A percentile compares a stretch with the other conserved stretches of the same genome.
Conservation (phyloP, 257 asterid genomes). For the Penstemon barbatus region DNA sequence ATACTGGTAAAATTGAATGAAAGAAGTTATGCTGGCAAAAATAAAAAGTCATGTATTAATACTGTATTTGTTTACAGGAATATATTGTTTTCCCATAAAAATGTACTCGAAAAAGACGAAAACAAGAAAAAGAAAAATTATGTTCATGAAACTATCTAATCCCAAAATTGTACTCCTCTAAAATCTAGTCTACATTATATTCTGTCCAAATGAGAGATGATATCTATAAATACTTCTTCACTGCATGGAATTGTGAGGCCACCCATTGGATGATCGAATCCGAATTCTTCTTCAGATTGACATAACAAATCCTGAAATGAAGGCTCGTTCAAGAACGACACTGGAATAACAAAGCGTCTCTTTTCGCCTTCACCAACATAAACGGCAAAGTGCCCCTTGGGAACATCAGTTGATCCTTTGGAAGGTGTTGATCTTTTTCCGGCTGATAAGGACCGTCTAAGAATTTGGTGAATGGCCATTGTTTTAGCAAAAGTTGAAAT, state of each 20-base stretch:
- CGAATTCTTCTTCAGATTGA: constrained; percentile 47
- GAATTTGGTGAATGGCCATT: constrained; percentile 47
- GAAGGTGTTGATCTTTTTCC: constrained; percentile 22
- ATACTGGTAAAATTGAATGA: too few relatives aligned
- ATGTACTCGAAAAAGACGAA: too few relatives aligned
- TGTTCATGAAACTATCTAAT: too few relatives aligned
- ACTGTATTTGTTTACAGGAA: too few relatives aligned
- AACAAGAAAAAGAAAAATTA: too few relatives aligned
- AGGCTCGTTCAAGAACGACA: constrained; percentile 47
- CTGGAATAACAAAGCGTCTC: constrained; percentile 46
- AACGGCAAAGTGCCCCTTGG: constrained; percentile 59
- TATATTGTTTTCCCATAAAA: too few relatives aligned
- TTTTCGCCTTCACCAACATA: constrained; percentile 54
- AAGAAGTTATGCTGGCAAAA: too few relatives aligned
- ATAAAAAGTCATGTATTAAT: too few relatives aligned
- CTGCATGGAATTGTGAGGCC: constrained; percentile 56
- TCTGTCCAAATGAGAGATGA: too few relatives aligned
- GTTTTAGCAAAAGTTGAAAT: not conserved
- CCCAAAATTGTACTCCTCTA: too few relatives aligned
- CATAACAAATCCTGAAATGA: constrained; percentile 43
- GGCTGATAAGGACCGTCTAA: constrained; percentile 35
- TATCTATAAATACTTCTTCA: constrained; percentile 4
- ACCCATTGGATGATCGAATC: constrained; percentile 58
- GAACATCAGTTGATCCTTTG: constrained; percentile 31
- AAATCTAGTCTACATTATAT: too few relatives aligned